Evolutionary conservation across 192 early-diverging fungal species (phyloP), one percentile per base, ranked within the genome.

Genomic region (Coemansia sp.): DNA sequence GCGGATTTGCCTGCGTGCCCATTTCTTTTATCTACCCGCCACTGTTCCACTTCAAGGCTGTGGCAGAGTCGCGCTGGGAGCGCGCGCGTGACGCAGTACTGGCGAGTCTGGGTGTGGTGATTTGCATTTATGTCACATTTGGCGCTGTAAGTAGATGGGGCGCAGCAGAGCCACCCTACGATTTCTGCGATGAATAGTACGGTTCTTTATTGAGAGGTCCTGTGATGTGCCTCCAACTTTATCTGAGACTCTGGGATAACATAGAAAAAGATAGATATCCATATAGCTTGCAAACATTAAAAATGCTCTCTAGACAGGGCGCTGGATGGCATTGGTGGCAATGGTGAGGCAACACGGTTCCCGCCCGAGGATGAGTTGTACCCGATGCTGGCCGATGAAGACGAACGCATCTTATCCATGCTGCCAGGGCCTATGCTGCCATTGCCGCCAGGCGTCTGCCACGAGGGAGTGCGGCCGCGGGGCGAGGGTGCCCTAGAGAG

Each of bases 1-100:
- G 94, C 8, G 88, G 88, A 42, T 84, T 91, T 51, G 91, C 91
- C 8, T 88, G 85, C 63, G 86, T 86, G 5, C 88, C 89, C 2
- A 62, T 91, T 10, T 84, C 84, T 13, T 94, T 94, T 73, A 89
- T 94, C 66, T 94, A 92, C 75, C 94, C 94, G 16, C 84, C 91
- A 36, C 72, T 94, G 48, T 92, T 96, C 82, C 93, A 96, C 75
- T 77, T 86, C 42, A 84, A 85, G 51, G 83, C 85, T 0, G 71
- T 85, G 14, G 85, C 87, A 8, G 48, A 60, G 48, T 85, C 74
- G 16, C 67, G 73, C 28, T 53, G 77, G 21, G 70, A 71, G 37
- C 76, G 84, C 8, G 48, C 76, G 14, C 75, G 82, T n/a, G 90
- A 93, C 63, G 68, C 84, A 9, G 10, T 77, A 9, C 55, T 93